A percentile compares a stretch with the other conserved stretches of the same genome.
Evolutionary conservation across 352 stramenopile genomes (phyloP).

Genomic region (Plasmopara halstedii): DNA sequence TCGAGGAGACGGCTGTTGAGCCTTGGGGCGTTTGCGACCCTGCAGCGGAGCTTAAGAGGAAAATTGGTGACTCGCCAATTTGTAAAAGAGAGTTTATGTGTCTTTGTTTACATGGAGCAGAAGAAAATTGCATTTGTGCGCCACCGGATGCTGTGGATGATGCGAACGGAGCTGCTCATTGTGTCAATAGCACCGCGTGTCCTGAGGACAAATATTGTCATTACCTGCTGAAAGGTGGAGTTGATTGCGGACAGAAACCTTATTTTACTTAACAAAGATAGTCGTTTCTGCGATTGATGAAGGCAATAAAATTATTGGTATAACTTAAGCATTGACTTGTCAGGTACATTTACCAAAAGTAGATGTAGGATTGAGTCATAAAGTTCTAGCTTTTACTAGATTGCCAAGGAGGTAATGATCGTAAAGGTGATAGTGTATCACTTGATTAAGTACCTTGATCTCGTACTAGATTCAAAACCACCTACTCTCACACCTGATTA

Average conservation of each 20-base stretch:
- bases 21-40: slow-evolving; percentile 33
- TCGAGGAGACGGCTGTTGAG: slow-evolving; percentile 18
- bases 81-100: slow-evolving; percentile 42
- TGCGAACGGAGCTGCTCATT: slow-evolving; percentile 15
- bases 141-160: slow-evolving; percentile 33
- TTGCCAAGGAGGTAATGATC: no score
- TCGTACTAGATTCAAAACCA: no score
- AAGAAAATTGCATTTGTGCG: slow-evolving; percentile 21
- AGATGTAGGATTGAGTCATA: no score
- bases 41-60: slow-evolving; percentile 10
- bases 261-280: slow-evolving; percentile 20
- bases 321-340: no score
- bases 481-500: no score
- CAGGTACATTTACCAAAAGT: no score
- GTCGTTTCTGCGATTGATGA: no score
- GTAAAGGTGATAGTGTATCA: no score
- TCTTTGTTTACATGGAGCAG: slow-evolving; percentile 20
- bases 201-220: slow-evolving; percentile 33
- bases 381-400: no score
- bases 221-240: slow-evolving; percentile 22
- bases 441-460: no score
- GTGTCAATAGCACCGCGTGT: slow-evolving; percentile 18
- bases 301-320: no score
- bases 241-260: slow-evolving; percentile 34
- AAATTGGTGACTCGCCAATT: slow-evolving; percentile 24